Base-by-base conservation (phyloP, 805 yeast genomes). In the Yarrowia sp. region DNA sequence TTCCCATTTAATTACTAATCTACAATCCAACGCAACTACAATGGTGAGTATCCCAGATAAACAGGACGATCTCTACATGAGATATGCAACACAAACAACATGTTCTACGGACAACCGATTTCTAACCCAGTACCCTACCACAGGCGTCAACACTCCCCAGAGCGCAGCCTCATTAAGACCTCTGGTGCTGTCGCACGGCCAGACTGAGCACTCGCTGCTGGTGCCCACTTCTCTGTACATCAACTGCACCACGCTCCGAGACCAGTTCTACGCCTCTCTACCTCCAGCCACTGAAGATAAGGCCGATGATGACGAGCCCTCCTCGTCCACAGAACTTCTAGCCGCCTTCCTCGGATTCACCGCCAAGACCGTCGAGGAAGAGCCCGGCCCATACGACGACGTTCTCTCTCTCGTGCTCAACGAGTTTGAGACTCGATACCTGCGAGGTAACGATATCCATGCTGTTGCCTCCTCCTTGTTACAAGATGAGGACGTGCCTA, bases 291-390 rank as follows among this genome's bases (percentile, higher is more conserved):
- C 97, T 48, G 97, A 90, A 73, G 95, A 88, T 16, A 86, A 83
- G 70, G 93, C 92, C 56, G 88, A 84, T 66, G 96, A 90, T 70
- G 88, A 88, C 68, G 98, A 92, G 78, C 97, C 97, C 38, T 78
- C 90, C 35, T 86, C 93, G 49, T 86, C 92, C 52, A 87, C 91
- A 40, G 98, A 93, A 77, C 83, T 95, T 66, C 82, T 91, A 68
- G 90, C 90, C 66, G 84, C 85, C 71, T 95, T 95, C 74, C 79
- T 95, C 67, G 97, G 96, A 17, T 77, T 73, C 62, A 76, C 80
- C 28, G 74, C 74, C 9, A 67, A 69, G 9, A 69, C 70, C 44
- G 76, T 72, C 52, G 78, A 75, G 33, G 73, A 71, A 28, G 73
- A 73, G 33, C 80, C 79, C 44, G 85, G 83, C 56, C 87, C 84